These are phyloP conservation scores for Rhynchosporium agropyri DNA, from an alignment of 2,329 filamentous ascomycete genomes.

Conservation along the genomic window DNA sequence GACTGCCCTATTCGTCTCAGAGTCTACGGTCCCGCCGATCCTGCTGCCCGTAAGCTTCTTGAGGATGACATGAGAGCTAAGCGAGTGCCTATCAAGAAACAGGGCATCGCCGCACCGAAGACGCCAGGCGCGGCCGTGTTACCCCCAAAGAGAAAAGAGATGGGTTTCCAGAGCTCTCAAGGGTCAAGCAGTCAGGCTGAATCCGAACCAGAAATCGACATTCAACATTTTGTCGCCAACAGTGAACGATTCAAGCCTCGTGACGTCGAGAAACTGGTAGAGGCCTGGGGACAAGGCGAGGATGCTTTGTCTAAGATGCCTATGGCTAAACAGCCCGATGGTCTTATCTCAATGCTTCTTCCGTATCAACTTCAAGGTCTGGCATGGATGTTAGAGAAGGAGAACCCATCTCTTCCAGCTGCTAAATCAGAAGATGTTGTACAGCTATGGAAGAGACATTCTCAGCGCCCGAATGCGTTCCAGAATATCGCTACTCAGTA, in stretches of 20 bases:
- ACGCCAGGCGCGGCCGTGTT: slow-evolving; percentile 43
- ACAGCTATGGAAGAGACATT: slow-evolving; percentile 73
- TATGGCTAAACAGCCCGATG: slow-evolving; percentile 67
- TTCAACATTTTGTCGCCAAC: slow-evolving; percentile 61
- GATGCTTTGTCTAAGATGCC: slow-evolving; percentile 71
- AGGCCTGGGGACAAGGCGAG: slow-evolving; percentile 57
- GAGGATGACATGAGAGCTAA: slow-evolving; percentile 64
- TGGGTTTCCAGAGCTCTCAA: slow-evolving; percentile 35
- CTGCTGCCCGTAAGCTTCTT: slow-evolving; percentile 54
- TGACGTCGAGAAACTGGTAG: slow-evolving; percentile 71
- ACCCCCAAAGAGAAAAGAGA: slow-evolving; percentile 47
- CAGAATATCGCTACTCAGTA: slow-evolving; percentile 74
- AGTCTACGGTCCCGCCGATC: slow-evolving; percentile 68
- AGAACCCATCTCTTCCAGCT: slow-evolving; percentile 67
- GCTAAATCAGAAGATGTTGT: slow-evolving; percentile 62
- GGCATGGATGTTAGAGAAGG: slow-evolving; percentile 78
- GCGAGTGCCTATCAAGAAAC: slow-evolving; percentile 54
- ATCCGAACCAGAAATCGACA: slow-evolving; percentile 27
- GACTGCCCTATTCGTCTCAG: slow-evolving; percentile 74
- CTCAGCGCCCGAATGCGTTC: slow-evolving; percentile 50
- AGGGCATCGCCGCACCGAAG: slow-evolving; percentile 45
- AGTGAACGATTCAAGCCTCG: slow-evolving; percentile 68
- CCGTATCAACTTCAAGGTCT: slow-evolving; percentile 81
- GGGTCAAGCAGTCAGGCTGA: slow-evolving; percentile 26
- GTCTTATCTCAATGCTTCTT: slow-evolving; percentile 68